Conservation (phyloP, 1,139 yeast genomes). For the Yamadazyma membranifaciens region DNA sequence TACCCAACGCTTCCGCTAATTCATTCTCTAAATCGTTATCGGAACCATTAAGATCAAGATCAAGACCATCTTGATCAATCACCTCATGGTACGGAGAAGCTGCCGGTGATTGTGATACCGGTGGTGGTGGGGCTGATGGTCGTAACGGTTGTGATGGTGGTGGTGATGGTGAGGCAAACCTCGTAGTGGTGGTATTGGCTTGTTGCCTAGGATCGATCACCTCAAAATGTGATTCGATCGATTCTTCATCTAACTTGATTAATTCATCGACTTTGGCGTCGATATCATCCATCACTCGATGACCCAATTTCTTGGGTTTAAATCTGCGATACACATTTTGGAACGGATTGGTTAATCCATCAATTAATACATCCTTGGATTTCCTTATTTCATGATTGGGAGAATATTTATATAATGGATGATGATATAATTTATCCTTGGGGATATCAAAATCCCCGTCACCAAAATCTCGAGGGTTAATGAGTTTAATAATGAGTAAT, state of each 20-base stretch:
- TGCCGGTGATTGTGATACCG: slow-evolving; percentile 14
- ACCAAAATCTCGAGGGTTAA: slow-evolving; percentile 45
- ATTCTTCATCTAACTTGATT: slow-evolving; percentile 73
- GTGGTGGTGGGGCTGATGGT: slow-evolving; percentile 23
- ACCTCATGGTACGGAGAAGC: slow-evolving; percentile 1
- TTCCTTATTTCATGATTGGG: slow-evolving; percentile 42
- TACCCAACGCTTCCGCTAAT: slow-evolving; percentile 39
- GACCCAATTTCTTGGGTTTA: slow-evolving; percentile 50
- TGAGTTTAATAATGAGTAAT: slow-evolving; percentile 66
- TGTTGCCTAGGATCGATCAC: slow-evolving; percentile 54
- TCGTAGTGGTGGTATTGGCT: slow-evolving; percentile 13
- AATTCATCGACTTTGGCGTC: slow-evolving; percentile 79
- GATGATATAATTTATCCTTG: slow-evolving; percentile 36
- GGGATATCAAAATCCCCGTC: slow-evolving; percentile 44
- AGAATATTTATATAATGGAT: slow-evolving; percentile 45
- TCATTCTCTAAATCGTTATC: slow-evolving; percentile 37
- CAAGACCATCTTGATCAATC: slow-evolving; percentile 10
- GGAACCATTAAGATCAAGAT: slow-evolving; percentile 2
- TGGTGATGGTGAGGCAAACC: slow-evolving; percentile 17
- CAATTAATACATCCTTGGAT: slow-evolving; percentile 53
- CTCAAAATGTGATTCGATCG: slow-evolving; percentile 80
- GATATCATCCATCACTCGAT: slow-evolving; percentile 58
- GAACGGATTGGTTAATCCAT: slow-evolving; percentile 82
- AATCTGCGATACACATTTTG: slow-evolving; percentile 46
- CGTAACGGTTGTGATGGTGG: slow-evolving; percentile 8